Evolutionary conservation across 2,329 filamentous ascomycete species (phyloP), one percentile per base, ranked within the genome.

Genomic region (Fonsecaea multimorphosa): DNA sequence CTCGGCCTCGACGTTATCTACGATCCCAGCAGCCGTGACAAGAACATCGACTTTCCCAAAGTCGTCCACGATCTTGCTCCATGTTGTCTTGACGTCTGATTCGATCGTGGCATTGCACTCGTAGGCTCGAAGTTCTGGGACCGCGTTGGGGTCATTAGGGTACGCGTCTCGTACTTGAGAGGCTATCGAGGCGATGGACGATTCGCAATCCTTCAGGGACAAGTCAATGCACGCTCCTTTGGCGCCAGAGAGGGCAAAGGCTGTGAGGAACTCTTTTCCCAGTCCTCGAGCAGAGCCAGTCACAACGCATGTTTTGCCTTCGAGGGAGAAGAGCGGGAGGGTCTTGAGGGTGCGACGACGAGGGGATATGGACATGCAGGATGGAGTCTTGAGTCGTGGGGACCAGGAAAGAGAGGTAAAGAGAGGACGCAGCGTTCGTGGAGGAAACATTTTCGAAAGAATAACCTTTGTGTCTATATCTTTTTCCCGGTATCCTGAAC

Each of bases 21-120:
- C 75, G 31, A 80, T 78, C 0, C 78, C 78, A 0, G 79, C 78
- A 27, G 78, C 78, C 0, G 78, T 79, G 19, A 80, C 76, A 11
- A 80, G 72, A 7, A 79, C 74, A 63, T 80, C 78, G 14, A 80
- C 72, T 46, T 74, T 71, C 2, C 78, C 75, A 57, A 78, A 76
- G 38, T 78, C 75, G 14, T 69, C 58, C 8, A 73, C 72, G 34
- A 78, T 74, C 31, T 73, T 67, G n/a, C 70, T 68, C 71, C 75
- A 78, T 14, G 76, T 77, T 12, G 73, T 69, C 54, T 76, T 72
- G 2, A 80, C 78, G 49, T 76, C 72, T 60, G 72, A 66, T 62
- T 80, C 78, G 19, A 74, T 73, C 9, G 74, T 75, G 22, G 78
- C 77, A 66, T 80, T 76, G 71, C 78, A 79, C 46, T 74, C 76